Evolutionary conservation across 1,139 yeast species (phyloP).

Genomic region (Saccharomycopsis phalli): DNA sequence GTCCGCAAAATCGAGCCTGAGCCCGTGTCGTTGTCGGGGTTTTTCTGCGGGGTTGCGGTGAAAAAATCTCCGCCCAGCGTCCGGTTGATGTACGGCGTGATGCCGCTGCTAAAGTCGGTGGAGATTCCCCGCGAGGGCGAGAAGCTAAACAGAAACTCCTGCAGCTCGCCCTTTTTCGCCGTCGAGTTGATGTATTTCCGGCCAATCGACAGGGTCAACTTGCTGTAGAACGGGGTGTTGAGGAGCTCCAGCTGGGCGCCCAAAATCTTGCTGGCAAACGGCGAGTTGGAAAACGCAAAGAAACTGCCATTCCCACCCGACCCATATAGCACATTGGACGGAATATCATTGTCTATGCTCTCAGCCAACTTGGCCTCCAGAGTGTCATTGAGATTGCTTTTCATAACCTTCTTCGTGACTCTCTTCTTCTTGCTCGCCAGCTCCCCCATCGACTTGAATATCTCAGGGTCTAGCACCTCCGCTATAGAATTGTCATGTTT

Average conservation of each 20-base stretch:
- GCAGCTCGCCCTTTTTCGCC: neutral
- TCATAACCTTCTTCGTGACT: neutral
- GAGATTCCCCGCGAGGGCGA: constrained; percentile 7
- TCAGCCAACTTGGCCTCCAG: neutral
- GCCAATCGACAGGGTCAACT: constrained; percentile 11
- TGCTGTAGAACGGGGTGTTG: constrained; percentile 12
- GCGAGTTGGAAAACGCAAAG: constrained; percentile 7
- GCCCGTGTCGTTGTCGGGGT: neutral
- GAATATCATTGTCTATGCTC: neutral
- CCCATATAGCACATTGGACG: neutral
- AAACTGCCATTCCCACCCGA: neutral
- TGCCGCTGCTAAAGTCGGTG: neutral
- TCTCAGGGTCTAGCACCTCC: constrained; percentile 13
- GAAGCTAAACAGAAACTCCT: constrained; percentile 5
- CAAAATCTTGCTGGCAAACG: constrained; percentile 13
- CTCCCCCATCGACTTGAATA: constrained; percentile 7
- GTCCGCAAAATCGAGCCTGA: constrained; percentile 8
- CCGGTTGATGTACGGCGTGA: constrained; percentile 9
- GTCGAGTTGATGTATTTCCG: constrained; percentile 3
- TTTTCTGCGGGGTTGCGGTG: constrained; percentile 12
- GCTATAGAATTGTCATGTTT: constrained; percentile 7
- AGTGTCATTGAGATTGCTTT: neutral
- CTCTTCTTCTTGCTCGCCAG: neutral
- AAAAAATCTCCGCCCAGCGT: constrained; percentile 10
- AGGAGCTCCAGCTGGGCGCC: constrained; percentile 9